These are phyloP conservation scores for Odontarrhena argentea DNA, from an alignment of 345 rosid species.

Conservation along the genomic window DNA sequence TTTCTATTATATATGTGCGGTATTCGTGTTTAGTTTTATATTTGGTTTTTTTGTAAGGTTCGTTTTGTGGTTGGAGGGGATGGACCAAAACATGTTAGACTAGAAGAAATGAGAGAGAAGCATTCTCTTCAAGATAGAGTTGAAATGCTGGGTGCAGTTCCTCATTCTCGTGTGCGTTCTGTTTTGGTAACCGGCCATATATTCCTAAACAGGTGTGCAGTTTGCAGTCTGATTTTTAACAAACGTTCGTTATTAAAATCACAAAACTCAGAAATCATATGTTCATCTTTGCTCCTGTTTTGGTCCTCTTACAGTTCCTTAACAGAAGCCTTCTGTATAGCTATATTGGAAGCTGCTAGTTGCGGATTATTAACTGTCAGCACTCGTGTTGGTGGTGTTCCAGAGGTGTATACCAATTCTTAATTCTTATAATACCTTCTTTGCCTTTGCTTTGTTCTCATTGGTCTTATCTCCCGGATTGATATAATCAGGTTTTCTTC, in stretches of 20 bases:
- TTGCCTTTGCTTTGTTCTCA: not conserved
- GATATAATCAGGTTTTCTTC: not conserved
- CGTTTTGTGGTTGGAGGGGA: conserved; percentile 92
- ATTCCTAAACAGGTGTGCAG: conserved; percentile 74
- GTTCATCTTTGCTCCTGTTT: conserved; percentile 30
- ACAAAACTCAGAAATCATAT: not conserved
- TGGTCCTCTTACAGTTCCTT: conserved; percentile 68
- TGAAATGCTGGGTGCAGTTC: conserved; percentile 92
- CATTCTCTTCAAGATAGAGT: conserved; percentile 97
- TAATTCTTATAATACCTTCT: not conserved
- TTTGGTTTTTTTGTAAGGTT: conserved; percentile 55
- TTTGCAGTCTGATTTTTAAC: not conserved
- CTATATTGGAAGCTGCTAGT: conserved; percentile 97
- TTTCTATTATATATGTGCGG: not conserved
- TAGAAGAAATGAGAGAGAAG: conserved; percentile 97
- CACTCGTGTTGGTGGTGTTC: conserved; percentile 96
- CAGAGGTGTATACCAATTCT: conserved; percentile 63
- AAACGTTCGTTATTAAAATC: not conserved
- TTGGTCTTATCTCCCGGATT: conserved; percentile 4
- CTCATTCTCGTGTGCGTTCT: conserved; percentile 82
- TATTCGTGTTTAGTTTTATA: conserved; percentile 5
- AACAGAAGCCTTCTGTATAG: conserved; percentile 99
- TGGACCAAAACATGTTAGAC: conserved; percentile 87
- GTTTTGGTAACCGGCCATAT: conserved; percentile 85
- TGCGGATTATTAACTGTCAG: conserved; percentile 94